Evolutionary conservation across 2,329 filamentous ascomycete species (phyloP).

Genomic region (Uncinocarpus reesii): DNA sequence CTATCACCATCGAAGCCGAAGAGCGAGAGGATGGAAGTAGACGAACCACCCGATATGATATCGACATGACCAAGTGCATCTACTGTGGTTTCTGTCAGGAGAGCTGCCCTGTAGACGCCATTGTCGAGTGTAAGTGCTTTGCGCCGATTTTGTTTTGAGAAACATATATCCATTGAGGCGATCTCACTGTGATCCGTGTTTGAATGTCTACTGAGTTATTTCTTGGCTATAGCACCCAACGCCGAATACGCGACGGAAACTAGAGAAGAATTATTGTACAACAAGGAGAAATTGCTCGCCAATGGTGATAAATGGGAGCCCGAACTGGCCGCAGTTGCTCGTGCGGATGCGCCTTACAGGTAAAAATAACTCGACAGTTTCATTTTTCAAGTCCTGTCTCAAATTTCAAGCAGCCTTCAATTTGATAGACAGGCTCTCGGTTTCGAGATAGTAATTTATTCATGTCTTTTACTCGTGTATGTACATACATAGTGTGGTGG

Average conservation of each 20-base stretch:
- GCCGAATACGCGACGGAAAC: conserved; percentile 67
- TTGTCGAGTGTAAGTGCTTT: conserved; percentile 53
- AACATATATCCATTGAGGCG: no score
- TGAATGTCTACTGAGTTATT: background rate
- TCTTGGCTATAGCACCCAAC: conserved; percentile 47
- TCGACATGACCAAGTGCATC: conserved; percentile 99
- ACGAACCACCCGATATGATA: conserved; percentile 94
- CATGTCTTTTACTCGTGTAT: conserved; percentile 1
- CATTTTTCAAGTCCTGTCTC: background rate
- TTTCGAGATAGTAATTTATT: background rate
- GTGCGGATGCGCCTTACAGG: conserved; percentile 87
- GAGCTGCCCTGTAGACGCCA: conserved; percentile 95
- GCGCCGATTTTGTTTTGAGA: background rate
- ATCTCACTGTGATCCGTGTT: background rate
- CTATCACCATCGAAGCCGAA: conserved; percentile 98
- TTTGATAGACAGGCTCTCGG: conserved; percentile 1
- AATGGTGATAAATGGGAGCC: conserved; percentile 98
- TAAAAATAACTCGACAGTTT: conserved; percentile 36
- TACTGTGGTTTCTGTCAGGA: conserved; percentile 99
- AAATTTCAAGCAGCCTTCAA: background rate
- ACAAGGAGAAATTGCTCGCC: conserved; percentile 85
- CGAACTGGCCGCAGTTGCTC: conserved; percentile 81
- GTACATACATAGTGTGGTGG: conserved; percentile 11
- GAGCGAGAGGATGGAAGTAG: conserved; percentile 93
- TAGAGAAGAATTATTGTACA: conserved; percentile 91